Evolutionary conservation across 192 early-diverging fungal genomes (phyloP), one percentile per base, ranked within the genome.

Genomic region (Backusella circina): DNA sequence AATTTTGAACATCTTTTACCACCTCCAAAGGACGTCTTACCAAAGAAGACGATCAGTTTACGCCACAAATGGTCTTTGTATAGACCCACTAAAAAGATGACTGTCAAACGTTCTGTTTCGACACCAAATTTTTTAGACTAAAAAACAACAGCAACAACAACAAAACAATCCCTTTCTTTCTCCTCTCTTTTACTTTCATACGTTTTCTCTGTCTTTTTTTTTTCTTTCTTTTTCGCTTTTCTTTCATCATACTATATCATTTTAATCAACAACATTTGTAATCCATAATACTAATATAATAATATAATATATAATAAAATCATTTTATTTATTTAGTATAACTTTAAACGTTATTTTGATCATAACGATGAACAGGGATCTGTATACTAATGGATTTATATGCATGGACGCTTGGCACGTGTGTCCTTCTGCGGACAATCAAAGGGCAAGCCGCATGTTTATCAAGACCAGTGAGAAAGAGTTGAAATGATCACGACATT

Each of bases 201-300:
- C 44, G 5, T 1, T 47, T 47, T 47, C 18, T 61, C 54, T 26
- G 23, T 26, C 23, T 10, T 28, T 26, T 51, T 51, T 61, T 61
- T 10, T 28, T 51, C 4, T 23, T 51, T 51, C 18, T 54, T 54
- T 54, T 54, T 21, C 18, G 8, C 18, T 28, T 57, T 26, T 57
- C 18, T 57, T 26, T 28, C 54, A 57, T 57, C 54, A 0, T n/a
- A 47, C 0, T 47, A n/a, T 47, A 15, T 41, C 13, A 41, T 47
- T 47, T 47, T 57, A 57, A 28, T 61, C 50, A n/a, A n/a, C 21
- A 61, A 61, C 26, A 61, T 61, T 61, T 61, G 54, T 61, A 61
- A 61, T 61, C 54, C 54, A 61, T 61, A 61, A 23, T 61, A 28
- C 54, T 61, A 61, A 61, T 61, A 61, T 61, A 61, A 61, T 61